A percentile compares a stretch with the other conserved stretches of the same genome.
These are phyloP conservation scores for Lavandula angustifolia DNA, from an alignment of 257 asterid species.

Conservation along the genomic window DNA sequence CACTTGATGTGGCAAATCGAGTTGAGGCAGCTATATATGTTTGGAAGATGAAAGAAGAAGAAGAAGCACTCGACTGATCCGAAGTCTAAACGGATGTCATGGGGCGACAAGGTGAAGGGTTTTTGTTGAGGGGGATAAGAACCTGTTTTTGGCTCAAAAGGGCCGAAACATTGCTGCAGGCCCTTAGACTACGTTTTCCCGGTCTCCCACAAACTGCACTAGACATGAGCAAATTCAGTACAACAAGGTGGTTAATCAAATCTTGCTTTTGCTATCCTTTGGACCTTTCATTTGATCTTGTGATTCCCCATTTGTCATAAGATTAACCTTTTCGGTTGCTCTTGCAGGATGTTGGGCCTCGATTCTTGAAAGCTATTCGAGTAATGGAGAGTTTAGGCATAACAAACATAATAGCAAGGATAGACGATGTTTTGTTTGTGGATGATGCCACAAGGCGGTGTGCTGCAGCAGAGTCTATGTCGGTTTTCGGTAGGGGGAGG, in stretches of 20 bases:
- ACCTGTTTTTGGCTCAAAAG: constrained; percentile 65
- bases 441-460: constrained; percentile 76
- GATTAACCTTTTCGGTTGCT: constrained; percentile 21
- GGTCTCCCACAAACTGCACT: constrained; percentile 97
- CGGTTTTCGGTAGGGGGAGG: constrained; percentile 75
- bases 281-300: not conserved
- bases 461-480: constrained; percentile 66
- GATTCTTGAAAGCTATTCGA: constrained; percentile 94
- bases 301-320: not conserved
- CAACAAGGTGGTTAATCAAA: constrained; percentile 62
- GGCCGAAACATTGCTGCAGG: constrained; percentile 74
- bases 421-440: constrained; percentile 80
- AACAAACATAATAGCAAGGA: constrained; percentile 90
- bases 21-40: constrained; percentile 89
- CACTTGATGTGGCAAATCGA: constrained; percentile 79
- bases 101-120: constrained; percentile 92
- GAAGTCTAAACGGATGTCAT: constrained; percentile 60
- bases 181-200: constrained; percentile 78
- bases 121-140: constrained; percentile 75
- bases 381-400: constrained; percentile 98
- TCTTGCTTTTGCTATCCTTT: not conserved
- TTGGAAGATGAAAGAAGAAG: constrained; percentile 75
- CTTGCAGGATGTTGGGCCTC: constrained; percentile 93
- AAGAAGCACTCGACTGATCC: constrained; percentile 56
- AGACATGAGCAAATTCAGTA: constrained; percentile 95